Evolutionary conservation across 257 asterid genomes (phyloP), one percentile per base, ranked within the genome.

Genomic region (Nicotiana benthamiana): DNA sequence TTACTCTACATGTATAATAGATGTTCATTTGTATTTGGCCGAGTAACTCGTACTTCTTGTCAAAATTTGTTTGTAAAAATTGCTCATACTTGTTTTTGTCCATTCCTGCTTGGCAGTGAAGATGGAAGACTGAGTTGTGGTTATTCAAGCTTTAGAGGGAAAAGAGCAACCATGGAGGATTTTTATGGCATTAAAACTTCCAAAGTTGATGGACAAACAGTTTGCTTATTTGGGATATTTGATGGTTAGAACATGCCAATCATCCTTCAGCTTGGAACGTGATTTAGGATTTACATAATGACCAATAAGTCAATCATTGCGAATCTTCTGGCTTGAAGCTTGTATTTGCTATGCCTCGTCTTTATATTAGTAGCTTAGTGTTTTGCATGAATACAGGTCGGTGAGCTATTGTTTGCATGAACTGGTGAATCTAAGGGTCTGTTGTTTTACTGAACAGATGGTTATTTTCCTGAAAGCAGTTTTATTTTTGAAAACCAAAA

Each of bases 81-180:
- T 24, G 20, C 26, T 74, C 62, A 74, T 48, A 80, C 63, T 85
- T 78, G 59, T 84, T 56, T 65, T 61, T 56, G 4, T 76, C 75
- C 67, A 84, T 85, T 83, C 77, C 83, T 83, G 77, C 75, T 83
- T 86, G 90, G 84, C 98, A 96, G 98, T 60, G 97, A 94, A 79
- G 97, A 94, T 85, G 97, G 97, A 81, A 86, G 82, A 62, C 85
- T 94, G 85, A 90, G 95, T 79, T 94, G 97, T 75, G 99, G 99
- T 36, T 94, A 92, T 89, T 89, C 99, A 80, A 96, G 98, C 84
- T 96, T 91, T 83, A 91, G 97, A 87, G 99, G 99, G 75, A 96
- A 92, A 88, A 90, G 99, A 86, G 92, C 93, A 60, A 94, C 86
- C 91, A 94, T 96, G 99, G 99, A 96, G 91, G 99, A 96, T 85